Conservation (phyloP, 228 moss, liverwort and hornwort genomes). For the Sphagnum magellanicum region DNA sequence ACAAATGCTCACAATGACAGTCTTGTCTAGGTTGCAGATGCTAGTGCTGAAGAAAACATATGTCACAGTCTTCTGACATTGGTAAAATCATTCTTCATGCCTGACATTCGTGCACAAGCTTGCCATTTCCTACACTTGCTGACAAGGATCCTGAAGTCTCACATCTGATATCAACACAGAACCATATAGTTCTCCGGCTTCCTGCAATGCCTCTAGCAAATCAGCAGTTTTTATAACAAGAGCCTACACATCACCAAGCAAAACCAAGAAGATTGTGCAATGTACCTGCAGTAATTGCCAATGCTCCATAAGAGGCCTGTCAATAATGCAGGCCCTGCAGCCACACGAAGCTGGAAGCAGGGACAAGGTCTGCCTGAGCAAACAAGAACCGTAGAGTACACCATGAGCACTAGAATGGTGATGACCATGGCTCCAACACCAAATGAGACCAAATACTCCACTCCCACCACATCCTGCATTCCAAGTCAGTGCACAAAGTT, state of each 20-base stretch:
- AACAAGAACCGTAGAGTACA: conserved; percentile 25
- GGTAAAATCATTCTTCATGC: neutral
- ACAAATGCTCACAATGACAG: too few species aligned
- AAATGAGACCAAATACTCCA: conserved; percentile 48
- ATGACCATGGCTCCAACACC: conserved; percentile 39
- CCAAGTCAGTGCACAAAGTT: neutral
- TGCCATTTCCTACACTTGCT: too few species aligned
- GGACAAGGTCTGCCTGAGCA: conserved; percentile 32
- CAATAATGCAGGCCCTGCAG: conserved; percentile 36
- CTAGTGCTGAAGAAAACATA: neutral
- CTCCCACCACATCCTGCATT: conserved; percentile 45
- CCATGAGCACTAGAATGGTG: conserved; percentile 14
- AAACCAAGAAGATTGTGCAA: neutral
- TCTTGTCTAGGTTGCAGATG: too few species aligned
- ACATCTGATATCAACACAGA: too few species aligned
- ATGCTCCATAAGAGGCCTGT: conserved; percentile 58
- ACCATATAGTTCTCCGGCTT: too few species aligned
- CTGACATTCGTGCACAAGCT: too few species aligned
- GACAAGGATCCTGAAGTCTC: too few species aligned
- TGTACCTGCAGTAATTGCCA: conserved; percentile 51
- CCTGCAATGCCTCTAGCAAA: too few species aligned
- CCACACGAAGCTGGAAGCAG: conserved; percentile 29
- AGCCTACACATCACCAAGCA: too few species aligned
- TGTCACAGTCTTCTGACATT: neutral
- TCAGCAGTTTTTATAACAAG: too few species aligned